phyloP scores from a whole-genome alignment of 1,284 basidiomycete species.

The Xanthoconium separans region DNA sequence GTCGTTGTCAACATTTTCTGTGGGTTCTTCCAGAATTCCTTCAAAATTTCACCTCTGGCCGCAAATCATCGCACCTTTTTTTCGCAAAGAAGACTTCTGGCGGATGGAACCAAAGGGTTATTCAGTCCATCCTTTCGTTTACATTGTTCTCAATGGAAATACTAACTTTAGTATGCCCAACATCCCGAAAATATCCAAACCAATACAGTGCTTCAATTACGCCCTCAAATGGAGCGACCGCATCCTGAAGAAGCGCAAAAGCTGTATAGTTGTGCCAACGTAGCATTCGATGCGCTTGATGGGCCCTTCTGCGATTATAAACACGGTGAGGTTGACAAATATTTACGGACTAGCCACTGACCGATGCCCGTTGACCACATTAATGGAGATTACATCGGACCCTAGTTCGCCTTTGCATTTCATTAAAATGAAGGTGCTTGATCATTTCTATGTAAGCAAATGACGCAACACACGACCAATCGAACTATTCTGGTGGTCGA shows the following conservation, averaged over 20 bases:
- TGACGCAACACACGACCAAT: constrained; percentile 12
- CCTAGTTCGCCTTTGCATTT: constrained; percentile 21
- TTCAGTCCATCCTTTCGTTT: background rate
- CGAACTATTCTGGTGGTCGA: constrained; percentile 5
- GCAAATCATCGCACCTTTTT: constrained; percentile 5
- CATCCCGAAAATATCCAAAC: constrained; percentile 5
- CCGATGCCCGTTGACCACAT: constrained; percentile 15
- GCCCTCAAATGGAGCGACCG: constrained; percentile 3
- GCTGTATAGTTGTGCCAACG: constrained; percentile 12
- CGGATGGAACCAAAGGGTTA: constrained; percentile 13
- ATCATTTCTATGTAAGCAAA: constrained; percentile 11
- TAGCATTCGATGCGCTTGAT: constrained; percentile 18
- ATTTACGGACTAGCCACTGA: constrained; percentile 11
- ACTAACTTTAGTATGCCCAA: background rate
- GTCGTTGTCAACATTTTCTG: constrained; percentile 8
- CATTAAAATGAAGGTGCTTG: constrained; percentile 20
- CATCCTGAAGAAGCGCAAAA: constrained; percentile 9
- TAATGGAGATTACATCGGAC: constrained; percentile 19
- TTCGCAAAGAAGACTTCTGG: constrained; percentile 6
- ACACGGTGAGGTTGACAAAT: constrained; percentile 23
- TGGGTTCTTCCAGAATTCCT: constrained; percentile 12
- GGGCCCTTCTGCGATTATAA: constrained; percentile 10
- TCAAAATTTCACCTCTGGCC: constrained; percentile 1
- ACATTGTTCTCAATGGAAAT: constrained; percentile 3
- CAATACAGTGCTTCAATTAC: constrained; percentile 9